These are phyloP conservation scores for Amniculicola lignicola DNA, from an alignment of 495 filamentous ascomycete genomes.

Conservation along the genomic window DNA sequence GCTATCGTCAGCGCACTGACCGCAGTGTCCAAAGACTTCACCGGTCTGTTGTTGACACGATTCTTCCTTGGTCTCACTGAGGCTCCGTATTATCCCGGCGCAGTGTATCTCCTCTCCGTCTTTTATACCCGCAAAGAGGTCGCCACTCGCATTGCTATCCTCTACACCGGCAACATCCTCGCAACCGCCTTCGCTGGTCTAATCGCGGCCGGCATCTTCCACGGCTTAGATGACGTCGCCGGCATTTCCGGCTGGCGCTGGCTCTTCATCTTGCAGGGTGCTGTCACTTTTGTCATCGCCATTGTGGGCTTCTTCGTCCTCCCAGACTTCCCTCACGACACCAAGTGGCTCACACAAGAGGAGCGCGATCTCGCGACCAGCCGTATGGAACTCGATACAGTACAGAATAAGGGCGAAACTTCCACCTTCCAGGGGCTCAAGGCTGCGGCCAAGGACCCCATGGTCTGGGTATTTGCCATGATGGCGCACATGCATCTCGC, in stretches of 20 bases:
- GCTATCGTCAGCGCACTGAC: constrained; percentile 49
- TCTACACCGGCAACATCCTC: constrained; percentile 38
- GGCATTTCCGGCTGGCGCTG: constrained; percentile 30
- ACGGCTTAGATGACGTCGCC: constrained; percentile 32
- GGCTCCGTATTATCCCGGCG: constrained; percentile 41
- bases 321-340: constrained; percentile 11
- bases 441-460: constrained; percentile 41
- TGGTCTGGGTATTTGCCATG: constrained; percentile 43
- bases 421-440: constrained; percentile 42
- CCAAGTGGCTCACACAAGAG: constrained; percentile 16
- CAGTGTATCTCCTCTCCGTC: constrained; percentile 55
- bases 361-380: constrained; percentile 13
- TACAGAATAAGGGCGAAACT: constrained; percentile 22
- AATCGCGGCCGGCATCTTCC: constrained; percentile 47
- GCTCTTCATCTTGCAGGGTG: constrained; percentile 41
- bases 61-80: constrained; percentile 43
- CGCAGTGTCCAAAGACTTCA: constrained; percentile 48
- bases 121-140: constrained; percentile 60
- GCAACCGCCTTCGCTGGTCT: constrained; percentile 47
- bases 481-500: constrained; percentile 38
- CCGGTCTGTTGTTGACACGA: constrained; percentile 52
- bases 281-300: constrained; percentile 45
- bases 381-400: constrained; percentile 39
- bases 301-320: constrained; percentile 36
- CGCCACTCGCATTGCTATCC: constrained; percentile 53